A percentile compares a stretch with the other conserved stretches of the same genome.
Evolutionary conservation across 805 yeast genomes (phyloP).

Genomic region (Maudiozyma turicensis): DNA sequence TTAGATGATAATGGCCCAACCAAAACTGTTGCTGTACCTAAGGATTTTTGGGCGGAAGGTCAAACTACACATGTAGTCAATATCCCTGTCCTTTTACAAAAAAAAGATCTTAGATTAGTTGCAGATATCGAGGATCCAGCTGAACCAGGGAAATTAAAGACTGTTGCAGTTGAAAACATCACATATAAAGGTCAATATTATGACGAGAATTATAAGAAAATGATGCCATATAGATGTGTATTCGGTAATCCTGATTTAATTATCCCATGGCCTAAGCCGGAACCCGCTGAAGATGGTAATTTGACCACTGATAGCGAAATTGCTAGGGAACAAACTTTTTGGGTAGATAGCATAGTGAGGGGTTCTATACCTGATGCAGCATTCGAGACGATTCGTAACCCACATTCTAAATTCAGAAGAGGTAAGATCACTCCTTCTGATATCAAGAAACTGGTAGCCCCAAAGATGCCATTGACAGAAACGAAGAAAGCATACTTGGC

Average conservation of each 20-base stretch:
- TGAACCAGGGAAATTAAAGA: slow-evolving; percentile 44
- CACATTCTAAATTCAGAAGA: slow-evolving; percentile 57
- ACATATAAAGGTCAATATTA: slow-evolving; percentile 60
- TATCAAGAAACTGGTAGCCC: slow-evolving; percentile 52
- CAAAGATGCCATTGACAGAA: slow-evolving; percentile 67
- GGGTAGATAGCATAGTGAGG: slow-evolving; percentile 54
- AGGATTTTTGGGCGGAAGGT: slow-evolving; percentile 59
- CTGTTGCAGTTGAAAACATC: slow-evolving; percentile 72
- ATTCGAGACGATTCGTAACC: slow-evolving; percentile 62
- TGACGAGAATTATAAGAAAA: slow-evolving; percentile 61
- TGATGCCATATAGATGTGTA: slow-evolving; percentile 72
- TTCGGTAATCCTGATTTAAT: slow-evolving; percentile 56
- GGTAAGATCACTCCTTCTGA: slow-evolving; percentile 54
- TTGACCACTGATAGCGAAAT: slow-evolving; percentile 47
- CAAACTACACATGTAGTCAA: slow-evolving; percentile 64
- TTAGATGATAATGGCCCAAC: slow-evolving; percentile 63
- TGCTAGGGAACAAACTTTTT: slow-evolving; percentile 65
- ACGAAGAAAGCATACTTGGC: slow-evolving; percentile 51
- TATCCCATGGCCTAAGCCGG: slow-evolving; percentile 88
- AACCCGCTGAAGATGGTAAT: slow-evolving; percentile 41
- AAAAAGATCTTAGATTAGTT: slow-evolving; percentile 59
- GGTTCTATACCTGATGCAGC: slow-evolving; percentile 65
- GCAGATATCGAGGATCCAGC: slow-evolving; percentile 61
- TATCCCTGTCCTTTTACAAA: slow-evolving; percentile 54
- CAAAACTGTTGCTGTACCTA: slow-evolving; percentile 57